Percentiles rank a stretch among this genome's conserved stretches.
Conservation (phyloP, 768 basidiomycete species). For the Pholiota conissans region DNA sequence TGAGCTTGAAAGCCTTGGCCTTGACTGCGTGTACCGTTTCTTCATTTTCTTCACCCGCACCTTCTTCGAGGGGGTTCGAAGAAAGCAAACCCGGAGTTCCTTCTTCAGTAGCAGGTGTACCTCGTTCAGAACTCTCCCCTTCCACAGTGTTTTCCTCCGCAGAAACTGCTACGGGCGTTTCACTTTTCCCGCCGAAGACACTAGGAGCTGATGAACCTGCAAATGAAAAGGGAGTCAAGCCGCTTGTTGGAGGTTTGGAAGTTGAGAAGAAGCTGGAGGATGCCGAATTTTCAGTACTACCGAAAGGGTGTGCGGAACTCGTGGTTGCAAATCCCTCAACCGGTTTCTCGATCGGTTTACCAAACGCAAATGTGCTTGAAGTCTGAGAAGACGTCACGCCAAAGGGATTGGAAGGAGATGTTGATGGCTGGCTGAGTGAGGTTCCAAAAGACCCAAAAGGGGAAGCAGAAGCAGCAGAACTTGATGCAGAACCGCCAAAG, state of each 20-base stretch:
- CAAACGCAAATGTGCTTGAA: not conserved
- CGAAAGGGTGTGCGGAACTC: not conserved
- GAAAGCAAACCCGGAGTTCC: constrained; percentile 17
- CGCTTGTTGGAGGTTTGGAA: not conserved
- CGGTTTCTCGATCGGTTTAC: constrained; percentile 1
- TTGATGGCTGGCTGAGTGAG: not conserved
- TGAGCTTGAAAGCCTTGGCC: constrained; percentile 63
- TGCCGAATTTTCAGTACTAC: not conserved
- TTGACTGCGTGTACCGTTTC: constrained; percentile 59
- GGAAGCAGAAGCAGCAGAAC: constrained; percentile 6
- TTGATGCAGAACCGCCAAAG: constrained; percentile 9
- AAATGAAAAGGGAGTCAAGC: constrained; percentile 13
- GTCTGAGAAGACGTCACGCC: not conserved
- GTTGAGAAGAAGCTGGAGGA: constrained; percentile 3
- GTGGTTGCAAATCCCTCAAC: not conserved
- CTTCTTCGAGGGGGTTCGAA: constrained; percentile 54
- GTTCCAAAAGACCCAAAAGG: constrained; percentile 10
- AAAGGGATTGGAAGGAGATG: constrained; percentile 7
- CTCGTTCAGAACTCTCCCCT: constrained; percentile 15
- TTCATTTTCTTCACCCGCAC: constrained; percentile 82
- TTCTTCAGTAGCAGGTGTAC: constrained; percentile 16
- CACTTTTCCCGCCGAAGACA: constrained; percentile 2
- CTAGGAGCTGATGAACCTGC: constrained; percentile 9
- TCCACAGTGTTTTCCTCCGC: constrained; percentile 14
- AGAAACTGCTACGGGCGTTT: constrained; percentile 8